These are phyloP conservation scores for Boletus subcaerulescens DNA, from an alignment of 768 basidiomycete genomes.

Conservation along the genomic window DNA sequence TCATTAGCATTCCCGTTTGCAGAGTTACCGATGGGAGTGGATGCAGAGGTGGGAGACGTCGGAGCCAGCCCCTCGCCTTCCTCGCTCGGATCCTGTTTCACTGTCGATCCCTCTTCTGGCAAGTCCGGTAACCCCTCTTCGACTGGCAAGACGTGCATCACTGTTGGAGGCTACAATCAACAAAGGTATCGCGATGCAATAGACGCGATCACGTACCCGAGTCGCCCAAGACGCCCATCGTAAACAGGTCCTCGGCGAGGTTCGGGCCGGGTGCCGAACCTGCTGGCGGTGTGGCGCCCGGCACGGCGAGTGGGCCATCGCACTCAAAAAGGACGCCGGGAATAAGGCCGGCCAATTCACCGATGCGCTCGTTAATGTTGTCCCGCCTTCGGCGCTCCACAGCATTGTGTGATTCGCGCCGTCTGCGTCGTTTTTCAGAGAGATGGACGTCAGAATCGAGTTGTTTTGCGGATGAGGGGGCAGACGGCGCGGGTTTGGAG, in stretches of 20 bases:
- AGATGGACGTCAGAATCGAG: conserved; percentile 40
- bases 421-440: conserved; percentile 74
- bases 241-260: conserved; percentile 20
- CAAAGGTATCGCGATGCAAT: not conserved
- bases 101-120: conserved; percentile 24
- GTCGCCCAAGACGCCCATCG: conserved; percentile 18
- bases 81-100: conserved; percentile 32
- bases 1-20: conserved; percentile 16
- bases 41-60: conserved; percentile 21
- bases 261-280: conserved; percentile 11
- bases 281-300: conserved; percentile 10
- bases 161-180: conserved; percentile 1
- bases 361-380: conserved; percentile 95
- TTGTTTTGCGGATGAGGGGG: conserved; percentile 6
- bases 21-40: conserved; percentile 4
- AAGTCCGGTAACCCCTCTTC: conserved; percentile 30
- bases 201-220: conserved; percentile 13
- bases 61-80: conserved; percentile 25
- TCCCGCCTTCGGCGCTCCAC: conserved; percentile 85
- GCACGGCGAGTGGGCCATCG: conserved; percentile 31
- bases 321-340: conserved; percentile 81
- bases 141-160: conserved; percentile 22
- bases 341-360: conserved; percentile 83
- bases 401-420: conserved; percentile 88
- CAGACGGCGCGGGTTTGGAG: conserved; percentile 12